phyloP scores from a whole-genome alignment of 441 rosid species.

The Raphanus hybrid region DNA sequence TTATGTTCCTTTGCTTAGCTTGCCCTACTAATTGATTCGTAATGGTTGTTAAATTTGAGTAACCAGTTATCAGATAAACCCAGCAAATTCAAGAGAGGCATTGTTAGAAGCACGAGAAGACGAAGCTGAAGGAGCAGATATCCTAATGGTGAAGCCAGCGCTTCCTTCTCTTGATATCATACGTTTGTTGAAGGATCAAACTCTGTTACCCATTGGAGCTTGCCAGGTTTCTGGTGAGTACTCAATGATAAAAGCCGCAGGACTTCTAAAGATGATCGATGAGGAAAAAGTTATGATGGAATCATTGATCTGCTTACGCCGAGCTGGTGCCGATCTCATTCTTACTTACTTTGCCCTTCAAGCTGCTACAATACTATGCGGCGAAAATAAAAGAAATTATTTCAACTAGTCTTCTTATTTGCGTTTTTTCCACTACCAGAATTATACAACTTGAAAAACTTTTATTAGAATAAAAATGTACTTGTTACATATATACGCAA shows the following conservation, averaged over 20 bases:
- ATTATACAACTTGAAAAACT: not conserved
- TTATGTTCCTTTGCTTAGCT: not conserved
- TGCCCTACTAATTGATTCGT: not conserved
- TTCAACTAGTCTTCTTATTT: conserved; percentile 2
- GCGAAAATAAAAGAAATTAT: conserved; percentile 38
- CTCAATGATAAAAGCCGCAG: conserved; percentile 95
- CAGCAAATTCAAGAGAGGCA: conserved; percentile 94
- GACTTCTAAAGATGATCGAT: conserved; percentile 86
- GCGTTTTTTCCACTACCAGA: not conserved
- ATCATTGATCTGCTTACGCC: conserved; percentile 78
- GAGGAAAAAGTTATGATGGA: conserved; percentile 96
- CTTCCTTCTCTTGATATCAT: conserved; percentile 95
- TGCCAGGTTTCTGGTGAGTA: conserved; percentile 98
- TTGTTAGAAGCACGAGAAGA: conserved; percentile 79
- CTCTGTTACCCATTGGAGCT: conserved; percentile 86
- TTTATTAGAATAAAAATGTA: not conserved
- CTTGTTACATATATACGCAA: not conserved
- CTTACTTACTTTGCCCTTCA: conserved; percentile 88
- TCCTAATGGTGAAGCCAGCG: conserved; percentile 93
- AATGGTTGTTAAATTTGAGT: conserved; percentile 17
- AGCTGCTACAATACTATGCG: conserved; percentile 82
- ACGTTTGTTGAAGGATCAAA: conserved; percentile 78
- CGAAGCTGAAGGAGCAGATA: conserved; percentile 96
- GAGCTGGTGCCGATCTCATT: conserved; percentile 90
- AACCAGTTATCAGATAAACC: conserved; percentile 89